Base-by-base conservation (phyloP, 768 basidiomycete genomes). In the Amanita rubescens region DNA sequence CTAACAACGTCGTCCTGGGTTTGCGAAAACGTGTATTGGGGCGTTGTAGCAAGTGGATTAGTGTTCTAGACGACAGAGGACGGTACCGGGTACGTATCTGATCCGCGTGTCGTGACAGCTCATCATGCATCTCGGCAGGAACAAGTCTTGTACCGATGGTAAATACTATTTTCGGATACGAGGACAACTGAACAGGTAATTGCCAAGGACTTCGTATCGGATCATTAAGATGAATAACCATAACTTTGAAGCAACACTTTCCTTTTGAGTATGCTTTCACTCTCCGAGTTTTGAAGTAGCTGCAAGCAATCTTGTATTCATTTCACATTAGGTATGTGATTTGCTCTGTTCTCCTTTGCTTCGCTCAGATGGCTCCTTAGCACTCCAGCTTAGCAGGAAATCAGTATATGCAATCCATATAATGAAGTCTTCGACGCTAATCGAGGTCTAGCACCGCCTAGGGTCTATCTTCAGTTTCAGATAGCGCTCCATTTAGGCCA, bases 401-500 rank as follows among this genome's bases (percentile, higher is more conserved):
- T 71, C 52, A 60, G 69, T 63, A 3, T 63, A 3, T 17, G 24
- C 25, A 32, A 27, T 27, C 35, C 19, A 27, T 33, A 17, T 17
- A 17, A 24, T 20, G 6, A 52, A 37, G 25, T 49, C 44, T 38
- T n/a, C 54, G 25, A 42, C 42, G 48, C 33, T 34, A 55, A 9
- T 20, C 27, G 7, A 15, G 30, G 55, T 14, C 43, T 38, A 76
- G 81, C 62, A 84, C 81, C 37, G 80, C 85, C 34, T 85, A 81
- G 84, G 63, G 84, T 88, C 71, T 82, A 85, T 65, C 71, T 90
- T 1, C 87, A 86, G 1, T 87, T 90, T 75, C 86, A 90, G 65
- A 73, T 87, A 6, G 77, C 84, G 48, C 69, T 69, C 41, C 75
- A 76, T 32, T 82, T 87, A 58, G 71, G 68, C 10, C 87, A 83